These are phyloP conservation scores for Striga hermonthica DNA, from an alignment of 305 asterid species.

Conservation along the genomic window DNA sequence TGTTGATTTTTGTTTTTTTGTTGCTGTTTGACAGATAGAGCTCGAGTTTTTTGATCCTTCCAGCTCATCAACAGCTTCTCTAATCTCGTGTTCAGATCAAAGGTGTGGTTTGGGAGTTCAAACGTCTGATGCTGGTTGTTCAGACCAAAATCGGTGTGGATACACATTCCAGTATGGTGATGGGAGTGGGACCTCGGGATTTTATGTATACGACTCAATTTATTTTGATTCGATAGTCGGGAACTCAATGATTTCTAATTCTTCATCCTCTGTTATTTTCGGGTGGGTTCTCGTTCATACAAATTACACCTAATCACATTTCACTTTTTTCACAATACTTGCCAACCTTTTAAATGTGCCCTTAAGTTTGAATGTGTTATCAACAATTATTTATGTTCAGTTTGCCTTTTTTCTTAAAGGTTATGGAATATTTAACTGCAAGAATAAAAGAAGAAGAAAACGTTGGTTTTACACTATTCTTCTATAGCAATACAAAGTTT, in stretches of 20 bases:
- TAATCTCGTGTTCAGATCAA: constrained; percentile 72
- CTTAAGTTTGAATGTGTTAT: too few relatives aligned
- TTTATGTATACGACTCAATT: constrained; percentile 72
- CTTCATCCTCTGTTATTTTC: constrained; percentile 76
- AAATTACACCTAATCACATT: too few relatives aligned
- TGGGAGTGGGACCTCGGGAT: constrained; percentile 95
- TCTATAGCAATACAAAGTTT: too few relatives aligned
- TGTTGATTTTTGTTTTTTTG: background rate
- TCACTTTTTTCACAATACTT: too few relatives aligned
- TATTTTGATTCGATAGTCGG: constrained; percentile 64
- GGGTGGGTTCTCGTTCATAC: constrained; percentile 52
- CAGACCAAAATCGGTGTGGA: constrained; percentile 63
- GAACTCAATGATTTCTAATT: constrained; percentile 53
- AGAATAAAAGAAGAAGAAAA: too few relatives aligned
- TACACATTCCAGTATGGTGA: constrained; percentile 93
- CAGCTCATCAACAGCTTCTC: constrained; percentile 60
- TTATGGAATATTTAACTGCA: too few relatives aligned
- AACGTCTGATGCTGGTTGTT: constrained; percentile 70
- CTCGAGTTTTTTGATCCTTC: constrained; percentile 85
- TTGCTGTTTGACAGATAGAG: constrained; percentile 50
- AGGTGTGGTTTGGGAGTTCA: constrained; percentile 68
- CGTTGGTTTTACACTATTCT: too few relatives aligned
- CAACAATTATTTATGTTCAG: too few relatives aligned
- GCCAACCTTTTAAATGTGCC: too few relatives aligned
- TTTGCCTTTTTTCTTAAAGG: too few relatives aligned